These are phyloP conservation scores for Kodamaea kaohsiungensis DNA, from an alignment of 805 yeast genomes.

Conservation along the genomic window DNA sequence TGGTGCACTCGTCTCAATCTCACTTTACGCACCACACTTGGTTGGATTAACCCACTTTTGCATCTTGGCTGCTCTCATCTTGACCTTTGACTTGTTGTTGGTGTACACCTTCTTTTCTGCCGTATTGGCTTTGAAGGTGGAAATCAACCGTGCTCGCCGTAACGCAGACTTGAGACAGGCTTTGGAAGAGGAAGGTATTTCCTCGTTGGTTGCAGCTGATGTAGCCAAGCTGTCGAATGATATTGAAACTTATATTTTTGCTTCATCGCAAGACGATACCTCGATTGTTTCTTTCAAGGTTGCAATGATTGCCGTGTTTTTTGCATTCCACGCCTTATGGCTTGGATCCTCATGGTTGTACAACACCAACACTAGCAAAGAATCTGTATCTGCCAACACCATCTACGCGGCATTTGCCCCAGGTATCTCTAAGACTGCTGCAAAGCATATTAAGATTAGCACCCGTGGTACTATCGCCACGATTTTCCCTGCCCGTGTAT, in stretches of 20 bases:
- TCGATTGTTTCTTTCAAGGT: constrained; percentile 57
- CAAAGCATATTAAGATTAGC: constrained; percentile 47
- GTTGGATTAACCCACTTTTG: constrained; percentile 81
- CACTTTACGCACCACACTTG: constrained; percentile 64
- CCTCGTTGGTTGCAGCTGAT: constrained; percentile 65
- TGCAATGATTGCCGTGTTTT: constrained; percentile 57
- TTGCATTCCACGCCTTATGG: constrained; percentile 66
- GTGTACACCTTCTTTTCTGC: constrained; percentile 83
- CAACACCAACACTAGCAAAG: constrained; percentile 16
- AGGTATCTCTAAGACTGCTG: constrained; percentile 40
- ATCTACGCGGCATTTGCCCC: constrained; percentile 18
- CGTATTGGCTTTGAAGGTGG: constrained; percentile 81
- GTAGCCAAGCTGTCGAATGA: constrained; percentile 47
- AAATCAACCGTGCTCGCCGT: constrained; percentile 81
- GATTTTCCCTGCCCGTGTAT: constrained; percentile 55
- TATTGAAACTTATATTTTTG: constrained; percentile 24
- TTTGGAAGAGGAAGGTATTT: constrained; percentile 90
- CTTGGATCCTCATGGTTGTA: constrained; percentile 72
- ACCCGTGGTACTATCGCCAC: constrained; percentile 57
- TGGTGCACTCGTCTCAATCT: constrained; percentile 65
- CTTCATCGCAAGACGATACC: constrained; percentile 14
- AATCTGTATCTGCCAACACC: constrained; percentile 5
- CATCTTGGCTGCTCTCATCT: constrained; percentile 65
- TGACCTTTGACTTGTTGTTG: constrained; percentile 69
- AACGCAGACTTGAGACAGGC: constrained; percentile 75